Evolutionary conservation across 2,329 filamentous ascomycete species (phyloP).

Genomic region (Aspergillus chevalieri): DNA sequence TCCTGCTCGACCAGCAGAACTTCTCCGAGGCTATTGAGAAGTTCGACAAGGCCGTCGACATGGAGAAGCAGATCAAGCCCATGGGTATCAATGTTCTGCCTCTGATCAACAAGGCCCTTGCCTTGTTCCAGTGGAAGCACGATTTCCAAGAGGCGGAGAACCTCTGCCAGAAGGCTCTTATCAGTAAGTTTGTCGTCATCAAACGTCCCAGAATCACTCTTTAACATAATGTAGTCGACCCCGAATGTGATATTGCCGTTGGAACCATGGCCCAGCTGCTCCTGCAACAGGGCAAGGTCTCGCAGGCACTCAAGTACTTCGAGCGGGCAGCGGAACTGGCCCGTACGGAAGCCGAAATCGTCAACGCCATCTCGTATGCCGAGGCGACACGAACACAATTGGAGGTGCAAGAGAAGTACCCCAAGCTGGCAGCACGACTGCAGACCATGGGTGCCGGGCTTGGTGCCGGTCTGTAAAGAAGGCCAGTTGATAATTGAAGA

Average conservation of each 20-base stretch:
- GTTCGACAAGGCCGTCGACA: slow-evolving; percentile 96
- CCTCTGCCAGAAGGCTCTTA: slow-evolving; percentile 92
- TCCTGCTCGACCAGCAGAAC: slow-evolving; percentile 93
- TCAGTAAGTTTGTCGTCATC: slow-evolving; percentile 59
- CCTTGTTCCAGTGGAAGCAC: slow-evolving; percentile 96
- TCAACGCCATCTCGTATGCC: slow-evolving; percentile 93
- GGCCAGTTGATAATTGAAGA: not conserved
- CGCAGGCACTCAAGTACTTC: slow-evolving; percentile 91
- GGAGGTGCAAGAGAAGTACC: slow-evolving; percentile 82
- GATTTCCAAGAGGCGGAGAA: slow-evolving; percentile 93
- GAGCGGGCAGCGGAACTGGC: slow-evolving; percentile 92
- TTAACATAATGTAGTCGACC: slow-evolving; percentile 64
- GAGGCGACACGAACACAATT: slow-evolving; percentile 95
- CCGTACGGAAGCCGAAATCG: slow-evolving; percentile 87
- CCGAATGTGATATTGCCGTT: slow-evolving; percentile 96
- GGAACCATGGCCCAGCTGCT: slow-evolving; percentile 98
- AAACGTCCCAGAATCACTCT: too few species aligned
- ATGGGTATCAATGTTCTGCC: slow-evolving; percentile 96
- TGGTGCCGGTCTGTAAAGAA: slow-evolving; percentile 15
- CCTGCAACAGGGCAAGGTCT: slow-evolving; percentile 94
- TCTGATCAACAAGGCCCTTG: slow-evolving; percentile 96
- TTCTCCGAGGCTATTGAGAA: slow-evolving; percentile 94
- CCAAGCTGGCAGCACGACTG: slow-evolving; percentile 68
- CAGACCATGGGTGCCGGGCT: slow-evolving; percentile 50
- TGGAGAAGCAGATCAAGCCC: slow-evolving; percentile 92